phyloP scores from a whole-genome alignment of 495 filamentous ascomycete genomes.

The Trichoderma virens region DNA sequence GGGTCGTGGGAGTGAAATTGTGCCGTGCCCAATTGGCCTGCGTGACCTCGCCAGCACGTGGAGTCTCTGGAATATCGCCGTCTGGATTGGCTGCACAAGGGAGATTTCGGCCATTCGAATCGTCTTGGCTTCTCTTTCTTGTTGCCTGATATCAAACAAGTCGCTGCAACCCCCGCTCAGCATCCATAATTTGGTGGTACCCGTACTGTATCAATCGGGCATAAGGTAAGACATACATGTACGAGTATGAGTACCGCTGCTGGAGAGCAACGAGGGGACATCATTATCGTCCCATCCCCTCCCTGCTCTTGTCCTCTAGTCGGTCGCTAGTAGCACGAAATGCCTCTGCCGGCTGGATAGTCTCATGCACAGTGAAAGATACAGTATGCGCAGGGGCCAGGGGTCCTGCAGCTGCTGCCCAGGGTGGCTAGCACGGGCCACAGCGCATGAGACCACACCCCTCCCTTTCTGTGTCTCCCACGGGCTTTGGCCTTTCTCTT shows the following conservation, averaged over 20 bases:
- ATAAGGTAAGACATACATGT: slow-evolving; percentile 5
- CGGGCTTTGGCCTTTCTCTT: neutral
- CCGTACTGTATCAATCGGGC: neutral
- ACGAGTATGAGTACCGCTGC: neutral
- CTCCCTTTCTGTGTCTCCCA: neutral
- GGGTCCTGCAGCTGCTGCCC: neutral
- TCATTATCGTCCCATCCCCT: neutral
- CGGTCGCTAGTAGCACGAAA: neutral
- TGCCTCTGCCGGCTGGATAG: neutral
- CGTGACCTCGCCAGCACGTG: slow-evolving; percentile 6
- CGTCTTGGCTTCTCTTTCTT: neutral
- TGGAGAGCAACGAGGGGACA: neutral
- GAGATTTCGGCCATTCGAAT: neutral
- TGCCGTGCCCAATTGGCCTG: neutral
- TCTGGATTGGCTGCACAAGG: neutral
- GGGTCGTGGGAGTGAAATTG: neutral
- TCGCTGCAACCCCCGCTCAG: no score
- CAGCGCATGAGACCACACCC: neutral
- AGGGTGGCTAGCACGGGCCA: neutral
- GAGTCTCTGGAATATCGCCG: neutral
- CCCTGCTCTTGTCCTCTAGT: neutral
- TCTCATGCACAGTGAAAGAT: neutral
- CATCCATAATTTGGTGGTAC: no score
- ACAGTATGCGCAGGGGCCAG: neutral
- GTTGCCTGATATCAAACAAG: neutral